phyloP scores from a whole-genome alignment of 2,329 filamentous ascomycete genomes.

The Tolypocladium pustulatum region DNA sequence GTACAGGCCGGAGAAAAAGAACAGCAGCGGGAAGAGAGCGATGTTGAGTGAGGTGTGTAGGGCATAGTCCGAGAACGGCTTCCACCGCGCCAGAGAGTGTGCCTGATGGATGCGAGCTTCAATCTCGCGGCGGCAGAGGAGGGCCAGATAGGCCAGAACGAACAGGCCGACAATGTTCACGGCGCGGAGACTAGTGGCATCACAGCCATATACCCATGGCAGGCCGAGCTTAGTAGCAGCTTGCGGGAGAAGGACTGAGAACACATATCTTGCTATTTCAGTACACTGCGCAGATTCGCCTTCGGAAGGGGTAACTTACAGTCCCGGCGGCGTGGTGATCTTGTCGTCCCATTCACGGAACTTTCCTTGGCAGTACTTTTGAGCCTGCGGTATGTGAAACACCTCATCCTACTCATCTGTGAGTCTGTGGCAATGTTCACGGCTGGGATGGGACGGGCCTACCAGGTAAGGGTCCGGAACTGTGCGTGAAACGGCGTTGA shows the following conservation, averaged over 20 bases:
- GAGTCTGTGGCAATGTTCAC: constrained; percentile 1
- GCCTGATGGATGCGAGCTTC: constrained; percentile 28
- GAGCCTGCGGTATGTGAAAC: constrained; percentile 85
- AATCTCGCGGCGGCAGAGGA: constrained; percentile 41
- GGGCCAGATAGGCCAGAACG: constrained; percentile 32
- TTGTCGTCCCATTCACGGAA: constrained; percentile 87
- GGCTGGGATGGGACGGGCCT: constrained; percentile 6
- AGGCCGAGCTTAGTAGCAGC: constrained; percentile 6
- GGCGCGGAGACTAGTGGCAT: constrained; percentile 28
- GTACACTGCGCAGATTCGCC: not conserved
- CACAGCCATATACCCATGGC: constrained; percentile 13
- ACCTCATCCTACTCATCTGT: constrained; percentile 58
- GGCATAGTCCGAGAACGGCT: constrained; percentile 26
- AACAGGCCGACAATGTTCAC: constrained; percentile 33
- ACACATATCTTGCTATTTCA: constrained; percentile 28
- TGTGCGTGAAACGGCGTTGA: constrained; percentile 12
- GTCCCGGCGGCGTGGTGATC: constrained; percentile 88
- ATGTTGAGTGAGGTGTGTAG: constrained; percentile 66
- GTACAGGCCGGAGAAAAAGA: constrained; percentile 93
- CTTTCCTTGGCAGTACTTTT: constrained; percentile 68
- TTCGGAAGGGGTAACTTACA: constrained; percentile 37
- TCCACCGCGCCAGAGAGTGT: constrained; percentile 7
- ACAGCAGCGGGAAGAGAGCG: constrained; percentile 75
- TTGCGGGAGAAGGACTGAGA: constrained; percentile 24
- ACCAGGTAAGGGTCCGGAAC: constrained; percentile 47